Conservation (phyloP, 306 rosid species). For the Cicer yamashitae region DNA sequence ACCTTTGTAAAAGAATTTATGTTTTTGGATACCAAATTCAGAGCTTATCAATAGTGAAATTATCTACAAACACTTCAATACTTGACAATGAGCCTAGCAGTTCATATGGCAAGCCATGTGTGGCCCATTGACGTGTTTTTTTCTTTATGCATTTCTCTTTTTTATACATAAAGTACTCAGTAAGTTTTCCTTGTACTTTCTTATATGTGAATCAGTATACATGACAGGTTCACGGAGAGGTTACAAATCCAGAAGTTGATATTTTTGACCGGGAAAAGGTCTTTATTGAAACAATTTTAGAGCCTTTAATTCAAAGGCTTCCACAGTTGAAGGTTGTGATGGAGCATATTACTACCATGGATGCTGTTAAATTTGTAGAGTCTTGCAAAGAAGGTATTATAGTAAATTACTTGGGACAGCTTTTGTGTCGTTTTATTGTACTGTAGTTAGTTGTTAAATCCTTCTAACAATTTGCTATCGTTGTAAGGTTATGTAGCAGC, state of each 20-base stretch:
- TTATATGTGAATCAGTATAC: slow-evolving; percentile 31
- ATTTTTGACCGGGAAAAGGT: slow-evolving; percentile 91
- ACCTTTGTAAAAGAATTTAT: slow-evolving; percentile 8
- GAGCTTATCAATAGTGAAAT: not conserved
- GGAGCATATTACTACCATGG: slow-evolving; percentile 93
- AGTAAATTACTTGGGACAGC: slow-evolving; percentile 31
- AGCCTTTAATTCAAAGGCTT: slow-evolving; percentile 77
- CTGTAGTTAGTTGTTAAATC: slow-evolving; percentile 26
- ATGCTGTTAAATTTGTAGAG: slow-evolving; percentile 77
- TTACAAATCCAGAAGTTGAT: slow-evolving; percentile 73
- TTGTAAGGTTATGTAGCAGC: slow-evolving; percentile 73
- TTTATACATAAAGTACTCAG: slow-evolving; percentile 5
- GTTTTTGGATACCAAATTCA: slow-evolving; percentile 16
- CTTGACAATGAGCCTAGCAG: slow-evolving; percentile 23
- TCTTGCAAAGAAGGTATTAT: slow-evolving; percentile 72
- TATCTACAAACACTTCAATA: slow-evolving; percentile 12
- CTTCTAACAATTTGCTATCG: slow-evolving; percentile 25
- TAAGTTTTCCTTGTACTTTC: slow-evolving; percentile 28
- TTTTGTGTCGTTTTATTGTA: not conserved
- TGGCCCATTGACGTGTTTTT: slow-evolving; percentile 14
- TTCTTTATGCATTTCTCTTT: slow-evolving; percentile 5
- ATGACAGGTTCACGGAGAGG: slow-evolving; percentile 92
- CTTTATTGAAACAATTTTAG: slow-evolving; percentile 77
- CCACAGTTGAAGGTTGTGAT: slow-evolving; percentile 85
- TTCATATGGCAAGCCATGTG: slow-evolving; percentile 29